A percentile compares a stretch with the other conserved stretches of the same genome.
Conservation (phyloP, 768 basidiomycete genomes). For the Pulveroboletus ravenelii region DNA sequence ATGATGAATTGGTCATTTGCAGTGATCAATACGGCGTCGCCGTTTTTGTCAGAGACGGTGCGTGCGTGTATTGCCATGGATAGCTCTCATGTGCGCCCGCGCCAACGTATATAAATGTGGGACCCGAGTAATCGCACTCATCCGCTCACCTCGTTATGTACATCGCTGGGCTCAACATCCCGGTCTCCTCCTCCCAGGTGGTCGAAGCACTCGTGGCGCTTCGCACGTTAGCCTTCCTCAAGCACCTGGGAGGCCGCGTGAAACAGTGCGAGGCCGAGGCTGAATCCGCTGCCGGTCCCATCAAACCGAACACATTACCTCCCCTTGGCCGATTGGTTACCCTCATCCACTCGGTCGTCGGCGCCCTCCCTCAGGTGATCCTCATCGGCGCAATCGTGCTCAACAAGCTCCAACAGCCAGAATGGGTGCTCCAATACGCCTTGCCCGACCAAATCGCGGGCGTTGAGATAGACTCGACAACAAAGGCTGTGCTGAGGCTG, state of each 20-base stretch:
- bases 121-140: too few relatives aligned
- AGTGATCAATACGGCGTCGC: too few relatives aligned
- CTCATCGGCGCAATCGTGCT: slow-evolving; percentile 19
- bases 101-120: too few relatives aligned
- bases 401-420: slow-evolving; percentile 23
- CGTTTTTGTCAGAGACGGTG: too few relatives aligned
- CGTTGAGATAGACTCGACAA: not conserved
- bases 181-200: not conserved
- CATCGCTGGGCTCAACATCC: slow-evolving; percentile 1
- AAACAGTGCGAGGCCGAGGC: not conserved
- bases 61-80: too few relatives aligned
- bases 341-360: slow-evolving; percentile 11
- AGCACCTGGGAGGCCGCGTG: not conserved
- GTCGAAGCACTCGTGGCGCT: slow-evolving; percentile 7
- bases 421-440: slow-evolving; percentile 20
- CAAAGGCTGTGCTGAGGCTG: slow-evolving; percentile 10
- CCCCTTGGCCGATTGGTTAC: slow-evolving; percentile 18
- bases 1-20: not conserved
- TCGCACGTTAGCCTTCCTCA: slow-evolving; percentile 5
- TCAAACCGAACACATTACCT: slow-evolving; percentile 7
- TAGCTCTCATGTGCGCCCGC: not conserved
- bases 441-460: slow-evolving; percentile 9
- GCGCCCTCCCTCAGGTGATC: slow-evolving; percentile 12
- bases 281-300: slow-evolving; percentile 11
- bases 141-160: too few relatives aligned